Conservation (phyloP, 352 stramenopile genomes). For the Thraustochytrium sp. region DNA sequence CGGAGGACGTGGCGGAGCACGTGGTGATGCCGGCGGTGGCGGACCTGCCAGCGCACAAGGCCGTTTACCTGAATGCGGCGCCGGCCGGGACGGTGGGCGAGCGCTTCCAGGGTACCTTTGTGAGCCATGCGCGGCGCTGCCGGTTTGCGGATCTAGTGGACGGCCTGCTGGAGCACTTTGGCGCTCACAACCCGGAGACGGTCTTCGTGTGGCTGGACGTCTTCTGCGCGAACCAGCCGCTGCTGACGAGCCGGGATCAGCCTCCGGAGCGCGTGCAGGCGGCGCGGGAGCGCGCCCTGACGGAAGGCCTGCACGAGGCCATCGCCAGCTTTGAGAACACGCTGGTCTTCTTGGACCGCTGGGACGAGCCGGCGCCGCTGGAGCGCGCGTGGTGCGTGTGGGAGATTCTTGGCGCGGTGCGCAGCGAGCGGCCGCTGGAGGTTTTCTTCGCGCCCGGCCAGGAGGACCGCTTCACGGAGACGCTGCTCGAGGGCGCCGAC, state of each 20-base stretch:
- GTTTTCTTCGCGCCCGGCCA: not conserved
- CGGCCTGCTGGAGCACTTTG: conserved; percentile 4
- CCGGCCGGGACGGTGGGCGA: not conserved
- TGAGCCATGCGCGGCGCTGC: not conserved
- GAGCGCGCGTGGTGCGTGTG: conserved; percentile 26
- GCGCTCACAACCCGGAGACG: not conserved
- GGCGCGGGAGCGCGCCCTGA: not conserved
- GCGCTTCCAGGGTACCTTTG: conserved; percentile 32
- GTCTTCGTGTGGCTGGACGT: conserved; percentile 36
- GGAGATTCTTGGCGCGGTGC: not conserved
- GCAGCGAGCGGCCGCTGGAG: not conserved
- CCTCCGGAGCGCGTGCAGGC: not conserved
- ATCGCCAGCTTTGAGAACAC: not conserved
- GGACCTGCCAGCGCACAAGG: not conserved
- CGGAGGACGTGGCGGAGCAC: conserved; percentile 20
- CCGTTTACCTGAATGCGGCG: conserved; percentile 8
- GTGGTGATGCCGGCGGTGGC: not conserved
- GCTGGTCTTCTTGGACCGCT: not conserved
- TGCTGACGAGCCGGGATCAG: not conserved
- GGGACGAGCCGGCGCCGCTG: not conserved
- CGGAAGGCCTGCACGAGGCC: not conserved
- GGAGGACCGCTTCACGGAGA: not conserved
- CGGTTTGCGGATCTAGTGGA: conserved; percentile 23
- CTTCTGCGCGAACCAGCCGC: conserved; percentile 21
- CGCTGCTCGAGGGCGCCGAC: not conserved